phyloP scores from a whole-genome alignment of 2,329 filamentous ascomycete species.

The Alternaria infectoria region DNA sequence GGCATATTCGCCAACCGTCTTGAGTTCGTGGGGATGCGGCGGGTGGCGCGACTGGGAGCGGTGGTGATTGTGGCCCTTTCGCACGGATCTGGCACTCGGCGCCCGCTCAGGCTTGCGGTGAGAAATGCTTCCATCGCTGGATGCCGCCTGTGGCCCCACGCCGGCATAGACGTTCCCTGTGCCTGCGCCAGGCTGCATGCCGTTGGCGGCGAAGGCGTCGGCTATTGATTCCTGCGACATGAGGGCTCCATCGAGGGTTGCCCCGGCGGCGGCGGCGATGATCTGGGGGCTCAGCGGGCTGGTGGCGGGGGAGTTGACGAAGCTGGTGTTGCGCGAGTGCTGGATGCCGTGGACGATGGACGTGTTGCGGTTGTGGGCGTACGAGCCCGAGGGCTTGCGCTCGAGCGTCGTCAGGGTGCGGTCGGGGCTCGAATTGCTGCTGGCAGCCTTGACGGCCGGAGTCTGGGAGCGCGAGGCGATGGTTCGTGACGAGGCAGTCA shows the following conservation, averaged over 20 bases:
- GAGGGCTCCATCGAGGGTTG: conserved; percentile 48
- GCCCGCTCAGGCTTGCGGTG: conserved; percentile 53
- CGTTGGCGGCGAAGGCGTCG: conserved; percentile 44
- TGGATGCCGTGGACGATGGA: conserved; percentile 97
- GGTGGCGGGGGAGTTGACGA: conserved; percentile 73
- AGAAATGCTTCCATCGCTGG: conserved; percentile 23
- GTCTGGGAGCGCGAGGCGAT: conserved; percentile 54
- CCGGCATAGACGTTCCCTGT: conserved; percentile 19
- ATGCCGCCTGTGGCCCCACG: conserved; percentile 7
- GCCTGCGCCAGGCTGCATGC: conserved; percentile 20
- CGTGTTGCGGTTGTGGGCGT: conserved; percentile 94
- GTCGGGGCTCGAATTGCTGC: conserved; percentile 47
- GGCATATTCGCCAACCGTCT: conserved; percentile 97
- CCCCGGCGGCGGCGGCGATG: conserved; percentile 62
- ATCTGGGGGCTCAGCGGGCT: conserved; percentile 89
- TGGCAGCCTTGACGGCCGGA: conserved; percentile 43
- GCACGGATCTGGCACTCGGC: conserved; percentile 65
- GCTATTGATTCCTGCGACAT: conserved; percentile 50
- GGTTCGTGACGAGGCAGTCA: conserved; percentile 52
- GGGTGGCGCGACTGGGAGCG: conserved; percentile 72
- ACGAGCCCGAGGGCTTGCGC: conserved; percentile 60
- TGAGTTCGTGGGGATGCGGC: conserved; percentile 73
- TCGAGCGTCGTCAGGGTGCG: conserved; percentile 49
- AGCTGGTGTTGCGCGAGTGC: conserved; percentile 87
- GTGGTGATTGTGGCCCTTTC: conserved; percentile 78